Percentiles rank a stretch among this genome's conserved stretches.
Conservation (phyloP, 2,329 filamentous ascomycete species). For the Talaromyces albobiverticillius region DNA sequence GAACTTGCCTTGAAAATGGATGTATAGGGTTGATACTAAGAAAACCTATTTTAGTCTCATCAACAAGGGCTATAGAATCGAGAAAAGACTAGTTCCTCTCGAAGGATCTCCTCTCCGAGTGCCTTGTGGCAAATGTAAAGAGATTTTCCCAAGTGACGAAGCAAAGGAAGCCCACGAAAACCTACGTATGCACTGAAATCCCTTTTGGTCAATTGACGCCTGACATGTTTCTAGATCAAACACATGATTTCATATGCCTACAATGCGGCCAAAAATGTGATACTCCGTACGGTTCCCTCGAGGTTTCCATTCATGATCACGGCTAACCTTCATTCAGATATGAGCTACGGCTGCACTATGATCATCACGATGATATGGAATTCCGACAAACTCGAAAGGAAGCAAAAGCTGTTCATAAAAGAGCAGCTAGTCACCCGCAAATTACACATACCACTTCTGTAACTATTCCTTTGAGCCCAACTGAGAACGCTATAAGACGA, state of each 20-base stretch:
- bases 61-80: slow-evolving; percentile 30
- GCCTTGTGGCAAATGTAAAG: slow-evolving; percentile 26
- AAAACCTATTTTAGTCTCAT: slow-evolving; percentile 21
- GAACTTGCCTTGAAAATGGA: too few relatives aligned
- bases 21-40: neutral
- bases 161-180: slow-evolving; percentile 19
- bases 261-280: slow-evolving; percentile 15
- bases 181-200: neutral
- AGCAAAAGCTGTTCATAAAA: slow-evolving; percentile 3
- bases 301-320: neutral
- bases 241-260: slow-evolving; percentile 11
- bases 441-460: slow-evolving; percentile 14
- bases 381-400: slow-evolving; percentile 15
- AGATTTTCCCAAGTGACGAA: slow-evolving; percentile 22
- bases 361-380: slow-evolving; percentile 18
- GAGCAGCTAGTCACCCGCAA: slow-evolving; percentile 13
- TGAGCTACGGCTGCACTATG: slow-evolving; percentile 16
- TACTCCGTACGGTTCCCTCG: slow-evolving; percentile 9
- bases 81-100: slow-evolving; percentile 26
- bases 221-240: slow-evolving; percentile 12
- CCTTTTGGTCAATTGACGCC: slow-evolving; percentile 13
- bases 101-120: slow-evolving; percentile 26
- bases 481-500: slow-evolving; percentile 21
- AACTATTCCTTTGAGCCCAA: slow-evolving; percentile 12
- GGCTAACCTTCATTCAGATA: slow-evolving; percentile 11